Evolutionary conservation across 495 filamentous ascomycete species (phyloP).

Genomic region (Rhypophila decipiens): DNA sequence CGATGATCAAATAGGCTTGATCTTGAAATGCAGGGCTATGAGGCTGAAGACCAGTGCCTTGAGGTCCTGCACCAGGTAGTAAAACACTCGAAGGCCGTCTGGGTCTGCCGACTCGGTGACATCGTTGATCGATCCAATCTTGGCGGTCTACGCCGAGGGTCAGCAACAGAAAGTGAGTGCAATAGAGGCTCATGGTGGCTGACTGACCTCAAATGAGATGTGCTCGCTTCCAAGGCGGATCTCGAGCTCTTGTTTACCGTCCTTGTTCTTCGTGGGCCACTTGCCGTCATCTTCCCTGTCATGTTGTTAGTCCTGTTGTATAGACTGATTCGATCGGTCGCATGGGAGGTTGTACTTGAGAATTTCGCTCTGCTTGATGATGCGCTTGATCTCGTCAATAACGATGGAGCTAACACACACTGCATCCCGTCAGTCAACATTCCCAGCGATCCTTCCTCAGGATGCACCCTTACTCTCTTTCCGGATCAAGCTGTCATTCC

Average conservation of each 20-base stretch:
- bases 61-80: slow-evolving; percentile 96
- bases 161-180: slow-evolving; percentile 8
- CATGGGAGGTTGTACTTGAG: slow-evolving; percentile 63
- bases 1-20: slow-evolving; percentile 67
- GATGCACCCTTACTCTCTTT: slow-evolving; percentile 99
- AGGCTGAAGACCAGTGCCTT: slow-evolving; percentile 96
- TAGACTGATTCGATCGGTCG: not conserved
- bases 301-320: slow-evolving; percentile 18
- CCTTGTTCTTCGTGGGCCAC: slow-evolving; percentile 99
- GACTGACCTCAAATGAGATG: slow-evolving; percentile 87
- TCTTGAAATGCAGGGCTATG: slow-evolving; percentile 97
- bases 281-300: slow-evolving; percentile 94
- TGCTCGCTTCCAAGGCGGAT: slow-evolving; percentile 93
- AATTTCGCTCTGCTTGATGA: slow-evolving; percentile 97
- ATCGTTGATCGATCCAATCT: slow-evolving; percentile 95
- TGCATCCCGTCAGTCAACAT: slow-evolving; percentile 28
- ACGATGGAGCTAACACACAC: slow-evolving; percentile 96
- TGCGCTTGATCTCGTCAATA: slow-evolving; percentile 90
- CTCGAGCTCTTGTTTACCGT: slow-evolving; percentile 94
- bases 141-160: slow-evolving; percentile 68
- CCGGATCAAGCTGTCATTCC: slow-evolving; percentile 95
- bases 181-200: not conserved
- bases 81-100: slow-evolving; percentile 96
- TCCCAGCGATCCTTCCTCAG: too few relatives aligned
- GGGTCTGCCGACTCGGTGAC: slow-evolving; percentile 94